phyloP scores from a whole-genome alignment of 1,139 yeast genomes.

The Debaryomyces nepalensis region DNA sequence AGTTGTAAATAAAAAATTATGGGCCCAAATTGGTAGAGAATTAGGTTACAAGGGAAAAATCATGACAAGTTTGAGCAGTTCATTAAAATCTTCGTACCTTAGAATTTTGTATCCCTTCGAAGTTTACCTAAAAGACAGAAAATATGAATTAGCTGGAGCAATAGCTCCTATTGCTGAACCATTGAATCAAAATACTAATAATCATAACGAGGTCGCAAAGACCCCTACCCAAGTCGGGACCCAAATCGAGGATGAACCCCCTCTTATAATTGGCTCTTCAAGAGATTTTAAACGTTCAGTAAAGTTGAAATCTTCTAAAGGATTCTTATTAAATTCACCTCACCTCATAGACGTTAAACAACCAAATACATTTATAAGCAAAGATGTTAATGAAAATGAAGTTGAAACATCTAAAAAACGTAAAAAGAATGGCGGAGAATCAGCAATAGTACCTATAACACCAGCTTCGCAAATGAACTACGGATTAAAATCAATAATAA shows the following conservation, averaged over 20 bases:
- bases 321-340: conserved; percentile 50
- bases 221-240: not conserved
- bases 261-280: conserved; percentile 53
- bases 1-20: conserved; percentile 58
- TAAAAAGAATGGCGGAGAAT: conserved; percentile 24
- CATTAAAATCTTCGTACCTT: conserved; percentile 63
- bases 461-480: conserved; percentile 35
- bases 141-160: conserved; percentile 17
- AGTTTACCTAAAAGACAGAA: conserved; percentile 24
- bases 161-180: not conserved
- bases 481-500: conserved; percentile 25
- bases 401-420: conserved; percentile 17
- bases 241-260: conserved; percentile 16
- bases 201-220: not conserved
- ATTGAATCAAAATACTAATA: not conserved
- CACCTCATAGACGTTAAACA: conserved; percentile 42
- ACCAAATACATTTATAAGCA: conserved; percentile 28
- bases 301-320: conserved; percentile 50
- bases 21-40: conserved; percentile 76
- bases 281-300: conserved; percentile 49
- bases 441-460: conserved; percentile 26
- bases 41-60: conserved; percentile 73
- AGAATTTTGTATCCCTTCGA: conserved; percentile 42
- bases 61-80: conserved; percentile 72
- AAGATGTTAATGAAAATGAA: conserved; percentile 13